Evolutionary conservation across 169 alveolate species (phyloP), one percentile per base, ranked within the genome.

Genomic region (Theileria sp.): DNA sequence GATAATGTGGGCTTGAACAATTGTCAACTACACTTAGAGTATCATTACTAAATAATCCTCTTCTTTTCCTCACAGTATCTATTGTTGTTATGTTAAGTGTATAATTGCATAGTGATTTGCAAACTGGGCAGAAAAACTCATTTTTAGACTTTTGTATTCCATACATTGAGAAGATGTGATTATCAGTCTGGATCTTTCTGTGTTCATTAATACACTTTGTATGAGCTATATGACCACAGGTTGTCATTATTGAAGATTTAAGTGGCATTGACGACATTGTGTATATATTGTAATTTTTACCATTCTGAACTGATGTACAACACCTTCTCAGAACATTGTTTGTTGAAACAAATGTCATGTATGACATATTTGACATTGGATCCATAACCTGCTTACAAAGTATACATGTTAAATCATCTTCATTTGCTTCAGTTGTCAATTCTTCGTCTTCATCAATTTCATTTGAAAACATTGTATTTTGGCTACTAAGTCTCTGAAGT

Each of bases 221-320:
- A 50, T 83, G 89, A 32, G 74, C 86, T 19, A 70, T 21, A 44
- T 83, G 89, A 19, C 89, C 89, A 26, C 89, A 83, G n/a, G 80
- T 61, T 51, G 79, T 68, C 12, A 83, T 83, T 54, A 77, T 71
- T 10, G 89, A 70, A 34, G 89, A 77, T 13, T 21, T 30, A 30
- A 75, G 64, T 1, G 89, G 89, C 28, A 83, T 56, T 17, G 86
- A 68, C 0, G 78, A 51, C 56, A 15, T 25, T 19, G 82, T 81
- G 38, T 77, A 25, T 21, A 83, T 72, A n/a, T 13, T 49, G 51
- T 36, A 74, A n/a, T 74, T 64, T 15, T 58, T 58, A 25, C 62
- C 62, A 23, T 17, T 30, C 13, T 21, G 85, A 38, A 9, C 21
- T 51, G 79, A 71, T 26, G 79, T 36, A 44, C 30, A 30, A 65